Conservation (phyloP, 331 rosid species). For the Cydonia oblonga region DNA sequence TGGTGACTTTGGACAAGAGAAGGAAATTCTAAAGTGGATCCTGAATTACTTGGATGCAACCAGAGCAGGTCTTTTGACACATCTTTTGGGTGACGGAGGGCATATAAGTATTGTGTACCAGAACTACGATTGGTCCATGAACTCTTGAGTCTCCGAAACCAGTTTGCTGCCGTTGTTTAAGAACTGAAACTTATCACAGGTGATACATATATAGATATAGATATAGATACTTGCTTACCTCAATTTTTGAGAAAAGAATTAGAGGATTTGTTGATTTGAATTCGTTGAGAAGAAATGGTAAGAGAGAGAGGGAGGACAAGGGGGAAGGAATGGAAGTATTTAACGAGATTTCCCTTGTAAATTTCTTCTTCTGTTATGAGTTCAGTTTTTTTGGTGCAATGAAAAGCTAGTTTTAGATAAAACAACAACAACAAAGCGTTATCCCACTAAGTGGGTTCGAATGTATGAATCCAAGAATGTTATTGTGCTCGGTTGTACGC, state of each 20-base stretch:
- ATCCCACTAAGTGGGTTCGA: no score
- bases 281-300: not conserved
- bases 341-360: not conserved
- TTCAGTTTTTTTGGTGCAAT: not conserved
- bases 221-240: not conserved
- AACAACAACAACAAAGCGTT: no score
- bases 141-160: slow-evolving; percentile 19
- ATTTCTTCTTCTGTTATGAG: not conserved
- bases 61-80: slow-evolving; percentile 77
- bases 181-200: not conserved
- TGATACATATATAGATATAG: not conserved
- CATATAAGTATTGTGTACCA: slow-evolving; percentile 45
- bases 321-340: not conserved
- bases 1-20: slow-evolving; percentile 66
- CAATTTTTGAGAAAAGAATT: not conserved
- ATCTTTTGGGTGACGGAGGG: slow-evolving; percentile 69
- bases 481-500: no score
- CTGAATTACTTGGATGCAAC: slow-evolving; percentile 62
- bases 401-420: not conserved
- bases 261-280: not conserved
- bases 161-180: not conserved
- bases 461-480: no score
- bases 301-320: not conserved
- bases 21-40: slow-evolving; percentile 52
- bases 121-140: slow-evolving; percentile 58